Percentiles rank a stretch among this genome's conserved stretches.
phyloP scores from a whole-genome alignment of 1,284 basidiomycete species.

The Wallemia mellicola region DNA sequence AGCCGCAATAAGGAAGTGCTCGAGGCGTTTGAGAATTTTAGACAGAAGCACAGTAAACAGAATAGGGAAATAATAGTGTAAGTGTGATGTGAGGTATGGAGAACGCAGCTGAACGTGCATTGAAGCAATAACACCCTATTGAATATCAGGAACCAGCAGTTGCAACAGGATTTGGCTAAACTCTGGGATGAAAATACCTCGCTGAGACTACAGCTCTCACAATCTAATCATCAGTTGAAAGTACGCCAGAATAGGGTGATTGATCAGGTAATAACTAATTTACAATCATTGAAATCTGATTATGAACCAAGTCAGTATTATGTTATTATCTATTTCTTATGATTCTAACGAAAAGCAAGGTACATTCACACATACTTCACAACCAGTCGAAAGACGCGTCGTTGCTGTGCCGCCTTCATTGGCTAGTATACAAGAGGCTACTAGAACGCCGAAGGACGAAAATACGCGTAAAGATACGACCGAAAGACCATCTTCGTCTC shows the following conservation, averaged over 20 bases:
- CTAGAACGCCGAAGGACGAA: no score
- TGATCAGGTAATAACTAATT: neutral
- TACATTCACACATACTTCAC: neutral
- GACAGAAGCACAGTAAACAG: neutral
- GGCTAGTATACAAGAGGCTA: neutral
- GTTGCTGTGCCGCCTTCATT: neutral
- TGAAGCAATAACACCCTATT: neutral
- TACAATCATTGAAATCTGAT: neutral
- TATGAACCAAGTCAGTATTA: neutral
- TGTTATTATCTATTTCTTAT: no score
- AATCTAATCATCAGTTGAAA: neutral
- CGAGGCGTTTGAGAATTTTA: neutral
- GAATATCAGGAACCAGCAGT: neutral
- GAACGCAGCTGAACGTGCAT: no score
- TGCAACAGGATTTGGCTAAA: neutral
- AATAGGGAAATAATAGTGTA: neutral
- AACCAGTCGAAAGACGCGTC: neutral
- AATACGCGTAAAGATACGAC: neutral
- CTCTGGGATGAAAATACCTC: neutral
- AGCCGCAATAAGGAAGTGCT: neutral
- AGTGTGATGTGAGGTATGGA: neutral
- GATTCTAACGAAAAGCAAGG: no score
- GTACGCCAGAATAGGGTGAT: neutral
- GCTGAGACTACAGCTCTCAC: neutral
- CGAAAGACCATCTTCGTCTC: neutral